Percentiles rank a stretch among this genome's conserved stretches.
phyloP scores from a whole-genome alignment of 768 basidiomycete genomes.

The Butyriboletus loyo region DNA sequence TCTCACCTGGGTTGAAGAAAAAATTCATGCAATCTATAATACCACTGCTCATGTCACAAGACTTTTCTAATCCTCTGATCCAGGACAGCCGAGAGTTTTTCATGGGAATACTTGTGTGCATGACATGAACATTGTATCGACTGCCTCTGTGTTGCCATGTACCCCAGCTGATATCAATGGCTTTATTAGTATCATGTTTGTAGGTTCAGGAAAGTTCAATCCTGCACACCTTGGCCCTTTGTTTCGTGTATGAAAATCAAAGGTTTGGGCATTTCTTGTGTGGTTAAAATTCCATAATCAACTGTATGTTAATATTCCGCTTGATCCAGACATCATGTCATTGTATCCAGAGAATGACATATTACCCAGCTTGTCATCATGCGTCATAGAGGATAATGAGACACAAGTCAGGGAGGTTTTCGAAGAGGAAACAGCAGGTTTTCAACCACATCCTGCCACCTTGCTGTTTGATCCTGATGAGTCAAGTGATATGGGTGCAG shows the following conservation, averaged over 20 bases:
- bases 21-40: conserved; percentile 26
- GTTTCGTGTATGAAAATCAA: not conserved
- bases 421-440: too few relatives aligned
- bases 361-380: too few relatives aligned
- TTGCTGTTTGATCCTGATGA: too few relatives aligned
- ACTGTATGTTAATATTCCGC: not conserved
- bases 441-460: too few relatives aligned
- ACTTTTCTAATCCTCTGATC: conserved; percentile 25
- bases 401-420: too few relatives aligned
- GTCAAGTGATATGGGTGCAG: too few relatives aligned
- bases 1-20: conserved; percentile 7
- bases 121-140: conserved; percentile 32
- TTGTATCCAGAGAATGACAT: not conserved
- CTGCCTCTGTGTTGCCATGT: conserved; percentile 24
- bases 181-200: conserved; percentile 28
- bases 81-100: conserved; percentile 21
- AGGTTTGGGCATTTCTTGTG: not conserved
- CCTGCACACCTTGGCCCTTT: not conserved
- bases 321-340: not conserved
- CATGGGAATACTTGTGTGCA: conserved; percentile 37
- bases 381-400: too few relatives aligned
- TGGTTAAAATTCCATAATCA: conserved; percentile 2
- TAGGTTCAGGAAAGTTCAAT: conserved; percentile 23
- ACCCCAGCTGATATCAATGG: conserved; percentile 26
- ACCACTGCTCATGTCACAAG: conserved; percentile 28